A percentile compares a stretch with the other conserved stretches of the same genome.
Conservation (phyloP, 345 rosid genomes). For the Euphorbia tirucalli region DNA sequence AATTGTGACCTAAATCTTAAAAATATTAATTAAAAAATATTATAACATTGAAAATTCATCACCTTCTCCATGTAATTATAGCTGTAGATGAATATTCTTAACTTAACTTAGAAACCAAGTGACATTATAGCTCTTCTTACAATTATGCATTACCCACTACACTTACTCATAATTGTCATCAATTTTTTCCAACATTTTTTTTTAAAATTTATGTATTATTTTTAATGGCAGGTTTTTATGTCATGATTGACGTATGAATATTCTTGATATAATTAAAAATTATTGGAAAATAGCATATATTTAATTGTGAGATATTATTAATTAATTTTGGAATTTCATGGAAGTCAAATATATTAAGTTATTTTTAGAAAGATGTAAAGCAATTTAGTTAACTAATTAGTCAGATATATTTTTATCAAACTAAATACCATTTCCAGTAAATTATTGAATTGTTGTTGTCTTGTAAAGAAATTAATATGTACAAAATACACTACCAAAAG, state of each 20-base stretch:
- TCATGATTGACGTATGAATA: too few relatives aligned
- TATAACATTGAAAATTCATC: neutral
- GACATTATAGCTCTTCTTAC: conserved; percentile 28
- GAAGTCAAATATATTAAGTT: too few relatives aligned
- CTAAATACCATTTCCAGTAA: neutral
- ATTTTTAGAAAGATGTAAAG: too few relatives aligned
- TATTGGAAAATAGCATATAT: too few relatives aligned
- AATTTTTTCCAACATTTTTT: too few relatives aligned
- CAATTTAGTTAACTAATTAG: neutral
- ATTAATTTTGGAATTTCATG: too few relatives aligned
- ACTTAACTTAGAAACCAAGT: conserved; percentile 73
- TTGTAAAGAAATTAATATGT: neutral
- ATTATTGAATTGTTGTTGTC: neutral
- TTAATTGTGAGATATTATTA: too few relatives aligned
- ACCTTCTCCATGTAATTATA: neutral
- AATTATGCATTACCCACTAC: conserved; percentile 27
- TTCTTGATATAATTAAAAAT: too few relatives aligned
- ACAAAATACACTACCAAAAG: neutral
- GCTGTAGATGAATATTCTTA: neutral
- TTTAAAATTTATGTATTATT: too few relatives aligned
- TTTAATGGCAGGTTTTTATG: neutral
- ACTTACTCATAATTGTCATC: conserved; percentile 5
- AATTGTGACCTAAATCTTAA: conserved; percentile 26
- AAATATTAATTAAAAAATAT: neutral
- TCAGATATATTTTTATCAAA: neutral